phyloP scores from a whole-genome alignment of 108 stramenopile species.

The Cylindrotheca closterium region DNA sequence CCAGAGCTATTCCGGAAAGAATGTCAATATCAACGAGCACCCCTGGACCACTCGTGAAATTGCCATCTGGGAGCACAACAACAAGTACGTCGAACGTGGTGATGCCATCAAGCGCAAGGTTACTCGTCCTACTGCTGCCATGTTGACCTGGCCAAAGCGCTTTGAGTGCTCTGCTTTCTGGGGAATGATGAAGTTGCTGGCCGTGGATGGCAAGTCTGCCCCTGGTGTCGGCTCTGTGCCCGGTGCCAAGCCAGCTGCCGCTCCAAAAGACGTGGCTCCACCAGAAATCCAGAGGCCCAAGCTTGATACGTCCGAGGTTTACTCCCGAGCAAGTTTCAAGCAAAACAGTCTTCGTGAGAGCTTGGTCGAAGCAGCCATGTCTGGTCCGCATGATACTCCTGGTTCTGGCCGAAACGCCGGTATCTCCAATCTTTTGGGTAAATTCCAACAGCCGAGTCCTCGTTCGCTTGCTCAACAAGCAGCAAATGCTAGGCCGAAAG shows the following conservation, averaged over 20 bases:
- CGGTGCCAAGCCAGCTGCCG: background rate
- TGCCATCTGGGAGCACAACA: conserved; percentile 13
- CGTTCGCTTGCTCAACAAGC: background rate
- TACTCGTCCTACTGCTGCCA: conserved; percentile 11
- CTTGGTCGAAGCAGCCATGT: conserved; percentile 10
- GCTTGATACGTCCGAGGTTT: conserved; percentile 5
- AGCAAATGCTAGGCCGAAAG: background rate
- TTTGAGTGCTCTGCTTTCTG: conserved; percentile 26
- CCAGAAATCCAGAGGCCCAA: background rate
- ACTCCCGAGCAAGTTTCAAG: conserved; percentile 1
- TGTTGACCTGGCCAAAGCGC: conserved; percentile 14
- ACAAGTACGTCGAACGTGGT: conserved; percentile 6
- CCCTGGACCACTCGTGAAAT: conserved; percentile 6
- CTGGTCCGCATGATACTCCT: background rate
- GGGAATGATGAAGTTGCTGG: conserved; percentile 14
- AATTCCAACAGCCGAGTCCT: background rate
- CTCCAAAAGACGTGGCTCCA: background rate
- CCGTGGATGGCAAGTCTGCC: conserved; percentile 16
- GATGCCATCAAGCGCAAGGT: background rate
- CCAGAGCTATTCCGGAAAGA: conserved; percentile 4
- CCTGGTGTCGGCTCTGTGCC: conserved; percentile 1
- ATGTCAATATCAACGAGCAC: conserved; percentile 6
- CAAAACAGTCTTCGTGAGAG: conserved; percentile 7
- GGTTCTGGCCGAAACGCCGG: background rate
- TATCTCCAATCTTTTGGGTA: background rate